A percentile compares a stretch with the other conserved stretches of the same genome.
Evolutionary conservation across 495 filamentous ascomycete species (phyloP).

Genomic region (Talaromyces wortmannii): DNA sequence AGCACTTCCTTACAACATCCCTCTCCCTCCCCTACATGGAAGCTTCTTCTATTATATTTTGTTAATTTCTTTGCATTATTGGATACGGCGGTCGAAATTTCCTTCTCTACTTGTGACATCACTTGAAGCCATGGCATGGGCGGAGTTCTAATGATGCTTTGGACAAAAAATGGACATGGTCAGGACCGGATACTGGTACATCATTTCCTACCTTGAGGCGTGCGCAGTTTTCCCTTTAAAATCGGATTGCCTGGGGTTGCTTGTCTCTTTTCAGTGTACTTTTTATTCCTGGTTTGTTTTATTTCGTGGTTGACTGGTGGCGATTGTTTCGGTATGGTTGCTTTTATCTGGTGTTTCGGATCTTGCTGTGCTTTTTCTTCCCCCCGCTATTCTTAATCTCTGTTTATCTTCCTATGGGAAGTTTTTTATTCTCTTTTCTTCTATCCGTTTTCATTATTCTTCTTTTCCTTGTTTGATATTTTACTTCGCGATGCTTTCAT

Average conservation of each 20-base stretch:
- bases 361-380: slow-evolving; percentile 1
- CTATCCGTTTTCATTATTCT: neutral
- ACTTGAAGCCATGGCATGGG: slow-evolving; percentile 28
- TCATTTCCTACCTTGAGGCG: slow-evolving; percentile 20
- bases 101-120: slow-evolving; percentile 13
- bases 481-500: neutral
- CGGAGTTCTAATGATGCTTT: slow-evolving; percentile 39
- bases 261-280: slow-evolving; percentile 5
- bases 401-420: slow-evolving; percentile 1
- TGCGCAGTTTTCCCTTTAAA: slow-evolving; percentile 14
- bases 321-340: slow-evolving; percentile 1
- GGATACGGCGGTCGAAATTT: slow-evolving; percentile 9
- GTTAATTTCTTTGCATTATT: slow-evolving; percentile 5
- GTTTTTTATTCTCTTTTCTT: too few species aligned
- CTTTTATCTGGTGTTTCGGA: slow-evolving; percentile 1
- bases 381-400: slow-evolving; percentile 4
- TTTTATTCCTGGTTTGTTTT: slow-evolving; percentile 3
- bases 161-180: slow-evolving; percentile 29
- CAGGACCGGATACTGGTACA: slow-evolving; percentile 22
- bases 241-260: neutral
- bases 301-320: slow-evolving; percentile 2
- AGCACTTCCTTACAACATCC: neutral
- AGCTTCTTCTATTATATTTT: slow-evolving; percentile 4
- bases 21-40: neutral
- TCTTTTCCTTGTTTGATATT: slow-evolving; percentile 5